Conservation (phyloP, 192 early-diverging fungal genomes). For the Coemansia sp. region DNA sequence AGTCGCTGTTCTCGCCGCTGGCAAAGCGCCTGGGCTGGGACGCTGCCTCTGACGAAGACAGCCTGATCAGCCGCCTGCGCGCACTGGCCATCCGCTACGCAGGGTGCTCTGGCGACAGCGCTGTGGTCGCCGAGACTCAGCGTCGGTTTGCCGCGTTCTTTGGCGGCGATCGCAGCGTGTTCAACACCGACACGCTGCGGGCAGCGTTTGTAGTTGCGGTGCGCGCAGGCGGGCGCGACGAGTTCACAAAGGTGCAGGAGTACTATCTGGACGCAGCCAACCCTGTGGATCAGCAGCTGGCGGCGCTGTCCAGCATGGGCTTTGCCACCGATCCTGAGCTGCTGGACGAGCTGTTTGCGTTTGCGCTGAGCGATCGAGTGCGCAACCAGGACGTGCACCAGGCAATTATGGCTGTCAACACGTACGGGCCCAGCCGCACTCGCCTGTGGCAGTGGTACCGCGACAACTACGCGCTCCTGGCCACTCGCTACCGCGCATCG, state of each 20-base stretch:
- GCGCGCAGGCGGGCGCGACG: slow-evolving; percentile 57
- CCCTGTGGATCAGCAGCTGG: slow-evolving; percentile 67
- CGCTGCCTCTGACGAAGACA: slow-evolving; percentile 56
- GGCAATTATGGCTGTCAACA: slow-evolving; percentile 52
- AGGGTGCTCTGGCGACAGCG: slow-evolving; percentile 58
- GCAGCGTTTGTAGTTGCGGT: slow-evolving; percentile 67
- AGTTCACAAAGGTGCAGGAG: slow-evolving; percentile 65
- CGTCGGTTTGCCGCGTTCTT: slow-evolving; percentile 63
- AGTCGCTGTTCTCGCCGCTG: slow-evolving; percentile 59
- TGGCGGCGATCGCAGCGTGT: slow-evolving; percentile 61
- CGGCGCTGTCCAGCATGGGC: slow-evolving; percentile 66
- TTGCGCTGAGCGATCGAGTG: slow-evolving; percentile 67
- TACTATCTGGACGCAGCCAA: slow-evolving; percentile 62
- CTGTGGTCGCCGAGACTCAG: slow-evolving; percentile 55
- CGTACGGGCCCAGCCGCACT: slow-evolving; percentile 59
- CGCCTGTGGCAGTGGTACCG: slow-evolving; percentile 69
- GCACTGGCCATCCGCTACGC: slow-evolving; percentile 62
- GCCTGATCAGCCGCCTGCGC: slow-evolving; percentile 61
- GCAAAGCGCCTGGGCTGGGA: slow-evolving; percentile 63
- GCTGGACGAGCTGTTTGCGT: slow-evolving; percentile 60
- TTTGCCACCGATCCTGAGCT: slow-evolving; percentile 57
- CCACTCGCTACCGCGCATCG: slow-evolving; percentile 62
- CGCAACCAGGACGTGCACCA: slow-evolving; percentile 70
- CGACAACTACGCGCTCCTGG: slow-evolving; percentile 60
- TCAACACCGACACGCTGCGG: slow-evolving; percentile 49